A percentile compares a stretch with the other conserved stretches of the same genome.
phyloP scores from a whole-genome alignment of 768 basidiomycete species.

The Clitopilus passeckerianus region DNA sequence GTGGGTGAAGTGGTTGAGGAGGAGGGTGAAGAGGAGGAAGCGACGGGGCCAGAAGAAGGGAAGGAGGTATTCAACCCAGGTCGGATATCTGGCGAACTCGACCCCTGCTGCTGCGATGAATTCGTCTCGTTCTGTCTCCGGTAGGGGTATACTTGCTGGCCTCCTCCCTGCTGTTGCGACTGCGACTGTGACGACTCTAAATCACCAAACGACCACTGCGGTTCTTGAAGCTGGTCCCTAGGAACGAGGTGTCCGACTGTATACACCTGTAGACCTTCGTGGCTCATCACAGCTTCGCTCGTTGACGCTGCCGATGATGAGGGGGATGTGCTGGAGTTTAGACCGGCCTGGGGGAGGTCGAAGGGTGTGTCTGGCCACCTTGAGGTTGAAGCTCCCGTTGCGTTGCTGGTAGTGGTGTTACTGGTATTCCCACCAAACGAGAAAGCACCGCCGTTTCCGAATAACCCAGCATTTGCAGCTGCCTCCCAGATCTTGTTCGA shows the following conservation, averaged over 20 bases:
- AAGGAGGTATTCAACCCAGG: background rate
- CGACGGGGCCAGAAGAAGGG: background rate
- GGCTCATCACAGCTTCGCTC: constrained; percentile 22
- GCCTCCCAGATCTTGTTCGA: constrained; percentile 13
- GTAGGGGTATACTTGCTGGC: background rate
- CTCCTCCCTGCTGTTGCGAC: background rate
- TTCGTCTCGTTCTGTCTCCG: background rate
- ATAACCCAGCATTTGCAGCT: constrained; percentile 11
- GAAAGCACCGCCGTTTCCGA: constrained; percentile 12
- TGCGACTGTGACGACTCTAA: background rate
- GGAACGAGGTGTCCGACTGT: constrained; percentile 77
- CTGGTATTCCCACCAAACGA: constrained; percentile 1
- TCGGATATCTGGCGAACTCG: background rate
- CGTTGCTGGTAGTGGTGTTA: background rate
- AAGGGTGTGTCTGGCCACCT: background rate
- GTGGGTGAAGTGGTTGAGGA: constrained; percentile 13
- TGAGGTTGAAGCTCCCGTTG: background rate
- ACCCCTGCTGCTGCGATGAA: background rate
- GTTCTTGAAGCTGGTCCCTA: constrained; percentile 25
- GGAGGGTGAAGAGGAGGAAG: background rate
- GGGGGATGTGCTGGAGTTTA: background rate
- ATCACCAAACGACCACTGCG: constrained; percentile 24
- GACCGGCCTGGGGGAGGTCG: background rate
- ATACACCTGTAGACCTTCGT: constrained; percentile 74
- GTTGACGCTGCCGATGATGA: constrained; percentile 3